Percentiles rank a stretch among this genome's conserved stretches.
Evolutionary conservation across 257 asterid species (phyloP).

Genomic region (Solanum acaule): DNA sequence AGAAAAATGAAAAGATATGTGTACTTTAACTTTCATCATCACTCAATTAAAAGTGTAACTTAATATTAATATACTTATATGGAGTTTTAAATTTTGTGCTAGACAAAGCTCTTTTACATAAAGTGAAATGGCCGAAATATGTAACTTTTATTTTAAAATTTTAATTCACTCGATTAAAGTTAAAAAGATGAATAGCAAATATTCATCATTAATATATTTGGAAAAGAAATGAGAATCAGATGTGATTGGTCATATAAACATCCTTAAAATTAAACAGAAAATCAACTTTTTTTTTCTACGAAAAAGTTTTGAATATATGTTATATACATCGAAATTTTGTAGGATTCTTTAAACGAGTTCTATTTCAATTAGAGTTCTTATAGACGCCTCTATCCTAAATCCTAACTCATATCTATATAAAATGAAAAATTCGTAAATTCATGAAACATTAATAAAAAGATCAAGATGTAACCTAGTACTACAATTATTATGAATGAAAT

Average conservation of each 20-base stretch:
- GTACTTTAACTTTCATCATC: neutral
- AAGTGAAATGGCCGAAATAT: neutral
- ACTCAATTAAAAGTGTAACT: neutral
- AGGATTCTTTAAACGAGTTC: too few relatives aligned
- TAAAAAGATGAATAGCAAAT: neutral
- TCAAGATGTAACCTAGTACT: accelerated
- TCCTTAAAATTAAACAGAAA: neutral
- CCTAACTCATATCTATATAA: too few relatives aligned
- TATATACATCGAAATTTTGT: too few relatives aligned
- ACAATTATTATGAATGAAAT: too few relatives aligned
- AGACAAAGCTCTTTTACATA: neutral
- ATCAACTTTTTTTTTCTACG: neutral
- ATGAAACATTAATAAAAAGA: too few relatives aligned
- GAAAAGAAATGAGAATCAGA: neutral
- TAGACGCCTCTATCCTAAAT: too few relatives aligned
- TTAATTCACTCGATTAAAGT: too few relatives aligned
- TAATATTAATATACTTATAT: neutral
- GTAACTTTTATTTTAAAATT: too few relatives aligned
- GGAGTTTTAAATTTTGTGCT: neutral
- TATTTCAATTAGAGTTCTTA: too few relatives aligned
- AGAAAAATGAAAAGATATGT: neutral
- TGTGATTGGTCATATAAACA: neutral
- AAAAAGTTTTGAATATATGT: neutral
- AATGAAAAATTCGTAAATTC: too few relatives aligned
- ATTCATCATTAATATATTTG: neutral